Evolutionary conservation across 306 rosid genomes (phyloP), one percentile per base, ranked within the genome.

Genomic region (Prosopis cineraria): DNA sequence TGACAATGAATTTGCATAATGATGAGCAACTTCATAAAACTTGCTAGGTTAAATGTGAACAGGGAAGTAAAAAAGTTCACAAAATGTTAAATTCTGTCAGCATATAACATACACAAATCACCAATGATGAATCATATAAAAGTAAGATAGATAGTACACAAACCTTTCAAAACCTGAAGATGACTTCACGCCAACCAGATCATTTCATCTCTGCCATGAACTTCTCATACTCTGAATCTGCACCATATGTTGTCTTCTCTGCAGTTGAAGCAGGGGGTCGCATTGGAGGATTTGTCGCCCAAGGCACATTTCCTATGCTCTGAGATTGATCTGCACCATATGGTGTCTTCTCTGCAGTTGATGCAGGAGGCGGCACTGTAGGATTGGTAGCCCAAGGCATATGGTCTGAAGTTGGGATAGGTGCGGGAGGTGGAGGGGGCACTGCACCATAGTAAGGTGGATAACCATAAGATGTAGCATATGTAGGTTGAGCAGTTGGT

Each of bases 121-220:
- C 30, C 10, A 72, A 56, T 29, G 29, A 52, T 40, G 43, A 68
- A 72, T 67, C 19, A 60, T 30, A 73, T 13, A 56, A 76, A n/a
- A n/a, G n/a, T n/a, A 70, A 59, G 4, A 31, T 3, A 64, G 27
- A 50, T 0, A 63, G 36, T 0, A 77, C 29, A 74, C 88, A 55
- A 80, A 93, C 97, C 96, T 84, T 70, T 74, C 68, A 75, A 34
- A 73, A 77, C 66, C 22, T 68, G 2, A 74, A 75, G 70, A 41
- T 53, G n/a, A 16, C 36, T 19, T 11, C 24, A 73, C 37, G 53
- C 9, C 79, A 76, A 75, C 74, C 25, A 13, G 31, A 79, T 96
- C 90, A 96, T 82, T 93, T 96, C 91, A 91, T 93, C 91, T 96
- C 98, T 30, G 97, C 91, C 99, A 96, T 96, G 89, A 95, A 95